Base-by-base conservation (phyloP, 2,329 filamentous ascomycete genomes). In the Trichoderma oligosporum region DNA sequence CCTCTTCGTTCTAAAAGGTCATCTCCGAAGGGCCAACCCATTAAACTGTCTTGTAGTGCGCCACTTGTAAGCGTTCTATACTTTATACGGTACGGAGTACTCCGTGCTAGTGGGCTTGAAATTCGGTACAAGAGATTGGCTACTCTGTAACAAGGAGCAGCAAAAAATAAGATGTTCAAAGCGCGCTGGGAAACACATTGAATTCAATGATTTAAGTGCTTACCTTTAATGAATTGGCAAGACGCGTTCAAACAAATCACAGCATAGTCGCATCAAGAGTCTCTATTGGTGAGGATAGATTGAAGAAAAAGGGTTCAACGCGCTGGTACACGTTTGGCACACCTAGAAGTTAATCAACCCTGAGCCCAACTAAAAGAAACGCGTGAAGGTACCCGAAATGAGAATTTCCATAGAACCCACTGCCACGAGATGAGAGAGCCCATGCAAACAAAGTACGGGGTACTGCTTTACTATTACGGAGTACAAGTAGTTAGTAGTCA, bases 371-470 rank as follows among this genome's bases (percentile, higher is more conserved):
- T 45, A 38, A 33, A 41, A 25, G 41, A 27, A 44, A 41, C 51
- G 51, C 51, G 51, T 54, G 41, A 29, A 29, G 20, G 39, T 31
- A 4, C 22, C 51, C 51, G 51, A 55, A 55, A 55, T 55, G 41
- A 55, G 41, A 44, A 45, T 44, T 46, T 45, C 51, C 36, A 55
- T 45, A 55, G 51, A 39, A 55, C 51, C n/a, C 31, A 38, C 51
- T 55, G 51, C 51, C 51, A 55, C 51, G 51, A 55, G 51, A 55
- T 55, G 51, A 46, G 41, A 46, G 41, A 46, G 41, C 51, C 51
- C 51, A 55, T 55, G 51, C 51, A 55, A n/a, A n/a, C n/a, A n/a
- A n/a, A 55, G 51, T 55, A 55, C 51, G 51, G 51, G 41, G 51
- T 55, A 20, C 24, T 22, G n/a, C n/a, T n/a, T n/a, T n/a, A n/a